Percentiles rank a stretch among this genome's conserved stretches.
phyloP scores from a whole-genome alignment of 805 yeast species.

The Zygoascus tannicola region DNA sequence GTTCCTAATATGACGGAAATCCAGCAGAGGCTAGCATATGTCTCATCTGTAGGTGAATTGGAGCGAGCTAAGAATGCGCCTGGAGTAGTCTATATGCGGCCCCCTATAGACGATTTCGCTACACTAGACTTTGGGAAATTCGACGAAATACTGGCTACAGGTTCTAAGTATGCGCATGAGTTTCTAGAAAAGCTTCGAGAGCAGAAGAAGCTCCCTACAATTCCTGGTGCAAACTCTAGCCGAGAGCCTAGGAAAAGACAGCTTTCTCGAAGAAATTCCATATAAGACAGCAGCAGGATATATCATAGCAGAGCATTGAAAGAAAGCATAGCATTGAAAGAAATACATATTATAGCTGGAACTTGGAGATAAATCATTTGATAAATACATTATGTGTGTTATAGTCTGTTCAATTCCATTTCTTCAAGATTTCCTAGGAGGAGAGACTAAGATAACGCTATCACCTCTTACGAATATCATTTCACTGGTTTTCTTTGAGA shows the following conservation, averaged over 20 bases:
- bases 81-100: constrained; percentile 81
- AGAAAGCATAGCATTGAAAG: constrained; percentile 1
- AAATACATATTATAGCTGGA: neutral
- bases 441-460: constrained; percentile 75
- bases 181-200: constrained; percentile 44
- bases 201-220: constrained; percentile 47
- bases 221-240: constrained; percentile 42
- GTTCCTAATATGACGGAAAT: constrained; percentile 94
- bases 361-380: neutral
- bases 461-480: constrained; percentile 98
- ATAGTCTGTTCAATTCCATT: neutral
- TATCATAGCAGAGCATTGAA: neutral
- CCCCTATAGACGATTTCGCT: constrained; percentile 88
- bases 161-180: constrained; percentile 60
- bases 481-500: constrained; percentile 52
- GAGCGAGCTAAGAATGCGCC: constrained; percentile 77
- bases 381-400: neutral
- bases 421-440: constrained; percentile 19
- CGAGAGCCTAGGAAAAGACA: constrained; percentile 24
- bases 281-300: constrained; percentile 7
- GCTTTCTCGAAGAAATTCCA: constrained; percentile 55
- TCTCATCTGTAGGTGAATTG: constrained; percentile 86
- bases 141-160: constrained; percentile 79
- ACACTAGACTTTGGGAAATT: constrained; percentile 89
- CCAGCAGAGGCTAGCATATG: constrained; percentile 87